phyloP scores from a whole-genome alignment of 768 basidiomycete genomes.

The Flagelloscypha sp. region DNA sequence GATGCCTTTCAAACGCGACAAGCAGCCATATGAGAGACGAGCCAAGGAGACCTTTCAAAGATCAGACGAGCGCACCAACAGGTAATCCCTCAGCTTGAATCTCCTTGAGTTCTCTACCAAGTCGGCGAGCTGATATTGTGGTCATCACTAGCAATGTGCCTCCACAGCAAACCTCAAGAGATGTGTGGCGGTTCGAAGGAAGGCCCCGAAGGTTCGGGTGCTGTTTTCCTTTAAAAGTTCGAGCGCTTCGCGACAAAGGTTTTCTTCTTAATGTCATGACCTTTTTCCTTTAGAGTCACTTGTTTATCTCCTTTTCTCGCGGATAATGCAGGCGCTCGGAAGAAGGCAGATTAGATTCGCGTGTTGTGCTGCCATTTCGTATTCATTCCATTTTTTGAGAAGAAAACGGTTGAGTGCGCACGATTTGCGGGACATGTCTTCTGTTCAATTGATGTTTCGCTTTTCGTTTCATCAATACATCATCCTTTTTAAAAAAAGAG shows the following conservation, averaged over 20 bases:
- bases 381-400: too few species aligned
- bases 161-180: neutral
- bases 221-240: neutral
- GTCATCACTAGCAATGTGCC: slow-evolving; percentile 34
- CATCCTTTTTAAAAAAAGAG: too few species aligned
- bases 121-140: slow-evolving; percentile 53
- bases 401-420: too few species aligned
- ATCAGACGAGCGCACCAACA: slow-evolving; percentile 35
- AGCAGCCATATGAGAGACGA: slow-evolving; percentile 2
- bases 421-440: too few species aligned
- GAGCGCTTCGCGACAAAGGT: neutral
- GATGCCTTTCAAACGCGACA: slow-evolving; percentile 45
- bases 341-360: slow-evolving; percentile 48
- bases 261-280: slow-evolving; percentile 25
- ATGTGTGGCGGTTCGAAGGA: slow-evolving; percentile 1
- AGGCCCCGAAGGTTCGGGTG: slow-evolving; percentile 1
- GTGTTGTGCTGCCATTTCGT: too few species aligned
- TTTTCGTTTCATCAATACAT: too few species aligned
- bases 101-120: slow-evolving; percentile 66
- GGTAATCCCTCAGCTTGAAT: slow-evolving; percentile 61
- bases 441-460: too few species aligned
- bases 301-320: slow-evolving; percentile 35
- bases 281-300: slow-evolving; percentile 70
- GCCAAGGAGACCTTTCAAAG: neutral
- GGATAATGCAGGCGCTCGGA: slow-evolving; percentile 60